Base-by-base conservation (phyloP, 768 basidiomycete genomes). In the Podaxis sp. region DNA sequence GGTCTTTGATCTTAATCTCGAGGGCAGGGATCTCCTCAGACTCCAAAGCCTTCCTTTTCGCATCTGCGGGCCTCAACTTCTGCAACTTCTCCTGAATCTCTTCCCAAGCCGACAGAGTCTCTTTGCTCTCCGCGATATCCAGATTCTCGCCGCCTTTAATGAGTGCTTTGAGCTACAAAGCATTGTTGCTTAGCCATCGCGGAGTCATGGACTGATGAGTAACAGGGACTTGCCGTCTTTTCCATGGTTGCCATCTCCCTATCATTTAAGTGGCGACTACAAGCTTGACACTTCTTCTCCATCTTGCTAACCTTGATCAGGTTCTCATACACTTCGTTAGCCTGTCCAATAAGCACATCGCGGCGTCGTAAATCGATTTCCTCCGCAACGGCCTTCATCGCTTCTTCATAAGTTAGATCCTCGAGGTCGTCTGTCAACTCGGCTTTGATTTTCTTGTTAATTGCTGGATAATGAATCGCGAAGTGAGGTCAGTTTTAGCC, bases 271-370 rank as follows among this genome's bases (percentile, higher is more conserved):
- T 78, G 79, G 1, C 95, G 84, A 67, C 87, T 86, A 71, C 96
- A 99, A 7, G 87, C 87, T 11, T 84, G 78, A 69, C 96, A 99
- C 0, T 80, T 73, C 69, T 89, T 87, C 65, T 88, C 84, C 55
- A 80, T 76, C 70, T 84, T 84, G 38, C 90, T 92, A 0, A 74
- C 72, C 15, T 77, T 74, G 44, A 93, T 78, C 33, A 92, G 67
- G 1, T 72, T 71, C 61, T 86, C 77, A 61, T 85, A 96, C 39
- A 82, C 78, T 28, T 63, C 54, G 30, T 63, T 63, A 17, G 61
- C 61, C 55, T 52, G 39, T 7, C 60, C 36, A 38, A 36, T 28
- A 44, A 61, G 28, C 42, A 63, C 44, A 19, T 46, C 36, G 15
- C 52, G 46, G 24, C 57, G 52, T 12, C 62, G 59, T 24, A 63